Percentiles rank a stretch among this genome's conserved stretches.
Evolutionary conservation across 139 green algal species (phyloP).

Genomic region (Tetradesmus lagerheimii): DNA sequence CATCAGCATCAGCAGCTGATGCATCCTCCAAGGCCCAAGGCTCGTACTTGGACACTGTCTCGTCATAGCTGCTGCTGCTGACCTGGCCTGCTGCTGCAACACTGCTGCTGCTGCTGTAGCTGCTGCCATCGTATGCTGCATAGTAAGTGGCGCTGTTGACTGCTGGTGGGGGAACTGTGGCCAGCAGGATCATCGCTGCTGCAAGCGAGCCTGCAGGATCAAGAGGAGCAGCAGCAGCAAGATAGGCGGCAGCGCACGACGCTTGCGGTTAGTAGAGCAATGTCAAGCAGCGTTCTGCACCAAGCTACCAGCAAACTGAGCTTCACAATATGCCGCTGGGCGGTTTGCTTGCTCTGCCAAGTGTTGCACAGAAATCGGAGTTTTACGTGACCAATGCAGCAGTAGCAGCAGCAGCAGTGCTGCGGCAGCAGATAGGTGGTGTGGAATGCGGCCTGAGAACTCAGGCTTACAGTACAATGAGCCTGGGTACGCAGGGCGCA

Average conservation of each 20-base stretch:
- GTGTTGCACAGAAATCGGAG: not conserved
- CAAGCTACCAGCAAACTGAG: too few species aligned
- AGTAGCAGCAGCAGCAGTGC: not conserved
- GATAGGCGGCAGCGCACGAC: too few species aligned
- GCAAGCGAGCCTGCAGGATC: conserved; percentile 27
- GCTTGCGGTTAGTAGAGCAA: too few species aligned
- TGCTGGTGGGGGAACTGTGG: conserved; percentile 22
- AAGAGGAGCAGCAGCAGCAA: not conserved
- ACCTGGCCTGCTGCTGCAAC: not conserved
- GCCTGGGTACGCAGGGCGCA: too few species aligned
- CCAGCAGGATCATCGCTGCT: conserved; percentile 42
- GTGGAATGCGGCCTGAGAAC: too few species aligned
- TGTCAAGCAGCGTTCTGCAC: too few species aligned
- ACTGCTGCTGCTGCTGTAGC: conserved; percentile 29
- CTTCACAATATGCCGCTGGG: too few species aligned
- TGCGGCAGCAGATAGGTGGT: not conserved
- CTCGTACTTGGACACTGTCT: conserved; percentile 42
- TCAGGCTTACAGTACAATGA: too few species aligned
- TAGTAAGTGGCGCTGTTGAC: conserved; percentile 41
- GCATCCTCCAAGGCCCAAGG: conserved; percentile 45
- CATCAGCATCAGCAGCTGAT: conserved; percentile 2
- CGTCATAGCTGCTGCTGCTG: conserved; percentile 32
- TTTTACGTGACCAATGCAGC: too few species aligned
- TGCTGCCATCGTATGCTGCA: not conserved
- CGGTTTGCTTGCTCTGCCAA: too few species aligned